phyloP scores from a whole-genome alignment of 2,329 filamentous ascomycete species.

The Trichophyton verrucosum region DNA sequence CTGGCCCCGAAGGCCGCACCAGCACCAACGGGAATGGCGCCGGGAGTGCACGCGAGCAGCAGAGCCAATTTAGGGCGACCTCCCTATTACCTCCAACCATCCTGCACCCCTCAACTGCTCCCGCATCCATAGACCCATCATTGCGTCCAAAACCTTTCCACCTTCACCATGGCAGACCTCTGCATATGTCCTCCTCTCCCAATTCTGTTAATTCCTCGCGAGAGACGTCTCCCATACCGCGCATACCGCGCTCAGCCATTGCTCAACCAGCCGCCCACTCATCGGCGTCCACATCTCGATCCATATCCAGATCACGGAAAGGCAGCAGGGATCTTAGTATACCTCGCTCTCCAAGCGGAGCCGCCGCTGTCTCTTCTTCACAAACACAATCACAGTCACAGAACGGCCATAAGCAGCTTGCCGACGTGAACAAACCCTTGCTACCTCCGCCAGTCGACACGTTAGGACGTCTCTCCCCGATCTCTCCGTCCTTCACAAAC shows the following conservation, averaged over 20 bases:
- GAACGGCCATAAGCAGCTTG: slow-evolving; percentile 51
- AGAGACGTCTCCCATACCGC: slow-evolving; percentile 36
- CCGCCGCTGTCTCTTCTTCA: background rate
- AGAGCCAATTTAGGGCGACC: background rate
- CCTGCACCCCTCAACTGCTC: slow-evolving; percentile 4
- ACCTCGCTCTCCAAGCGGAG: slow-evolving; percentile 37
- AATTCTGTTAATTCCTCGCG: slow-evolving; percentile 38
- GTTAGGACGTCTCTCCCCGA: background rate
- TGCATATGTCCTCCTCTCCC: slow-evolving; percentile 24
- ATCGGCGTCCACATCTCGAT: slow-evolving; percentile 22
- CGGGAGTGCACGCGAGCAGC: slow-evolving; percentile 4
- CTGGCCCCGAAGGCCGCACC: slow-evolving; percentile 7
- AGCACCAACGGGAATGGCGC: slow-evolving; percentile 1
- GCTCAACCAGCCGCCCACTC: slow-evolving; percentile 14
- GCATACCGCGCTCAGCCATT: slow-evolving; percentile 16
- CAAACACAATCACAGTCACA: background rate
- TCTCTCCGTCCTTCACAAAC: background rate
- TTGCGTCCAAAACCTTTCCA: slow-evolving; percentile 6
- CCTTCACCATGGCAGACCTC: background rate
- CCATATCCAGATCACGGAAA: slow-evolving; percentile 48
- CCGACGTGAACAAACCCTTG: slow-evolving; percentile 54
- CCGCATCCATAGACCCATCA: slow-evolving; percentile 6
- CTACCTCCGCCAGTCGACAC: slow-evolving; percentile 40
- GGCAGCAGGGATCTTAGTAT: slow-evolving; percentile 57
- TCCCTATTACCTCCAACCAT: slow-evolving; percentile 4